Evolutionary conservation across 768 basidiomycete genomes (phyloP).

Genomic region (Agaricus subrufescens): DNA sequence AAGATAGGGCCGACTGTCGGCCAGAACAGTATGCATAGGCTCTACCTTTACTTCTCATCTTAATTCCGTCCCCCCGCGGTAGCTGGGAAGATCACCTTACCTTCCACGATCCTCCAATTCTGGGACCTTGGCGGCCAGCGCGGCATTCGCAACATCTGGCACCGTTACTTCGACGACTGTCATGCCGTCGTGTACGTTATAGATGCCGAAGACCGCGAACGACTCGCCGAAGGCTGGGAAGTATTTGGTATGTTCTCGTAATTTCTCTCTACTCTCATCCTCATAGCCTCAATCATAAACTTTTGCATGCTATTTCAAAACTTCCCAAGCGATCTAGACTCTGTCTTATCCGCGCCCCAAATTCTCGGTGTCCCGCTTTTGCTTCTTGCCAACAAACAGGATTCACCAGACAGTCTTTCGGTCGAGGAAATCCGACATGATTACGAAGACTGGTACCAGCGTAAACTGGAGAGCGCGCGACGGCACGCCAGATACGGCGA

Average conservation of each 20-base stretch:
- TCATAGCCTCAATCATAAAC: neutral
- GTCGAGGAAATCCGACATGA: slow-evolving; percentile 89
- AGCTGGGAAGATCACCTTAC: slow-evolving; percentile 93
- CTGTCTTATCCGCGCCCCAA: slow-evolving; percentile 83
- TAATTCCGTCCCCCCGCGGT: neutral
- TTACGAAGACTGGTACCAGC: slow-evolving; percentile 84
- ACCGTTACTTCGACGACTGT: slow-evolving; percentile 91
- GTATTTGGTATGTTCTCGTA: slow-evolving; percentile 74
- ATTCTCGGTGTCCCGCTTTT: slow-evolving; percentile 88
- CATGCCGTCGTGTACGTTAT: slow-evolving; percentile 96
- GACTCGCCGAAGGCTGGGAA: slow-evolving; percentile 93
- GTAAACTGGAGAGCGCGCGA: slow-evolving; percentile 65
- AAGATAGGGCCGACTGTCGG: slow-evolving; percentile 97
- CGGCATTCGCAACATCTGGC: slow-evolving; percentile 93
- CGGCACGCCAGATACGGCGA: slow-evolving; percentile 43
- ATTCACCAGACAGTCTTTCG: slow-evolving; percentile 71
- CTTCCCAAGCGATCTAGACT: slow-evolving; percentile 42
- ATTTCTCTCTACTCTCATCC: neutral
- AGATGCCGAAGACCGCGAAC: slow-evolving; percentile 86
- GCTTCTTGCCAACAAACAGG: slow-evolving; percentile 96
- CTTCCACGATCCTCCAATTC: slow-evolving; percentile 92
- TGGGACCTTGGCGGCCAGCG: slow-evolving; percentile 96
- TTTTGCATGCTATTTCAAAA: neutral
- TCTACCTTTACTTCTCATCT: neutral
- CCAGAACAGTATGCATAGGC: slow-evolving; percentile 77